Conservation (phyloP, 208 protist species). For the Leishmania martiniquensis region DNA sequence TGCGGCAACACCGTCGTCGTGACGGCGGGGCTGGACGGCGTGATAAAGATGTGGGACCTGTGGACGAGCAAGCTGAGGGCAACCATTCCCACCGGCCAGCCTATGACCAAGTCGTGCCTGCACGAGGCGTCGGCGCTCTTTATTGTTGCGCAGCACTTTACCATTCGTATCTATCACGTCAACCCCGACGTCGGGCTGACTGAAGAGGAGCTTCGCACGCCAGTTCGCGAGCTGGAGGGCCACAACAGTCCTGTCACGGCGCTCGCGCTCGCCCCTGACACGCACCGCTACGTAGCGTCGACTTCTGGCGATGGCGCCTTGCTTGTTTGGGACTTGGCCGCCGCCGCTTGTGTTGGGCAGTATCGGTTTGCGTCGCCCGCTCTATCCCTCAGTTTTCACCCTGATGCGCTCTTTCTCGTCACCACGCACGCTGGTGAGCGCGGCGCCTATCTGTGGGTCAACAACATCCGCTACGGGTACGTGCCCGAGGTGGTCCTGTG, state of each 20-base stretch:
- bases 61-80: constrained; percentile 40
- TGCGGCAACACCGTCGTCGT: constrained; percentile 76
- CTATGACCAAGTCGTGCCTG: constrained; percentile 73
- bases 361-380: constrained; percentile 79
- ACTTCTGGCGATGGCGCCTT: constrained; percentile 73
- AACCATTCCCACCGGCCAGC: constrained; percentile 46
- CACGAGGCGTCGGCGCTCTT: constrained; percentile 75
- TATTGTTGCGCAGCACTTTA: constrained; percentile 77
- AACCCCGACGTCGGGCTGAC: constrained; percentile 66
- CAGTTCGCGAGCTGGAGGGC: constrained; percentile 78
- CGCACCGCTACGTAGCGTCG: constrained; percentile 73
- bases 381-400: constrained; percentile 83
- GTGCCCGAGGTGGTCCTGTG: constrained; percentile 75
- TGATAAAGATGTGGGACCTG: constrained; percentile 84
- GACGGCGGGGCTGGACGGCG: constrained; percentile 73
- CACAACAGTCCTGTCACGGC: constrained; percentile 86
- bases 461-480: constrained; percentile 90
- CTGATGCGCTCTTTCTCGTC: constrained; percentile 84
- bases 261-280: constrained; percentile 76
- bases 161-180: constrained; percentile 76
- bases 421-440: constrained; percentile 86
- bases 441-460: constrained; percentile 87
- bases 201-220: constrained; percentile 39
- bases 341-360: constrained; percentile 83
- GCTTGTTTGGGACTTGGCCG: constrained; percentile 86